Base-by-base conservation (phyloP, 2,329 filamentous ascomycete genomes). In the Cephalotrichum gorgonifer region DNA sequence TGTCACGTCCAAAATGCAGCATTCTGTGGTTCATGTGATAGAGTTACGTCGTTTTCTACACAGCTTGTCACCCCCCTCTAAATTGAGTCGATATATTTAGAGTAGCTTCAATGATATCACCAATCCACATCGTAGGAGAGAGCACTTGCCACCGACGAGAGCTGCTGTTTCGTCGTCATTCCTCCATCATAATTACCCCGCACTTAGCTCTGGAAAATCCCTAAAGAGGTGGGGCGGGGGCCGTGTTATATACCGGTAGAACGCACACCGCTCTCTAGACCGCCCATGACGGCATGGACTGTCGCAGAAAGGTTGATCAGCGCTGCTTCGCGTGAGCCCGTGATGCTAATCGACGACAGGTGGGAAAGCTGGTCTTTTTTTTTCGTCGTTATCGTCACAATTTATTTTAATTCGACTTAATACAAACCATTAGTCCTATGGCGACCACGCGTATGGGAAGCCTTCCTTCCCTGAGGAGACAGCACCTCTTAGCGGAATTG, bases 401-500 rank as follows among this genome's bases (percentile, higher is more conserved):
- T 43, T 43, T 43, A 30, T 39, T 22, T 39, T 20, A 22, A 20
- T 39, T 9, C 17, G 20, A 20, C n/a, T 39, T 39, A 20, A 20
- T 39, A 20, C n/a, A n/a, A n/a, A n/a, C 26, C 33, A 22, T n/a
- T 2, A 6, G 15, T 39, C 52, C 48, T 7, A 78, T 78, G 74
- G 58, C 67, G 9, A 63, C 69, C 27, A 57, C 68, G 17, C 68
- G 66, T 44, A 64, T 79, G 58, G 64, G 62, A 38, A 63, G 62
- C 42, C 60, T 81, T 53, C 74, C 78, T 9, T 71, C 78, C 47
- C 56, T 90, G 60, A 78, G 84, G 59, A 81, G 76, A 64, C 86
- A 93, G 64, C 84, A 89, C 61, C 75, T 93, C 45, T 74, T 89
- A 38, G 76, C 87, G 51, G 88, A 93, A 69, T 93, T 91, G 87